Percentiles rank a stretch among this genome's conserved stretches.
phyloP scores from a whole-genome alignment of 306 rosid species.

The Ormosia semicastrata region DNA sequence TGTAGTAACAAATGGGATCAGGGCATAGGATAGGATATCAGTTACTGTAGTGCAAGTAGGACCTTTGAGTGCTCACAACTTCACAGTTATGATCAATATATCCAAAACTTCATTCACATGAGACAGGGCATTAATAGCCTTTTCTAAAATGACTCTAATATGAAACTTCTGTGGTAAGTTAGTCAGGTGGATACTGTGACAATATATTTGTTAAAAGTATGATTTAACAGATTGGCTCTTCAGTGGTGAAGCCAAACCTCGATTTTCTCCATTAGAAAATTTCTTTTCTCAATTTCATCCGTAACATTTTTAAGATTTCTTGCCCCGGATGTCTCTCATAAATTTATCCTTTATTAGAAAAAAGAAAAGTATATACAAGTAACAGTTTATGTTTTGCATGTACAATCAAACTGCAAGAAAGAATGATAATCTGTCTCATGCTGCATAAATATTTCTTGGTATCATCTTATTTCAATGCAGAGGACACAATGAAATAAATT shows the following conservation, averaged over 20 bases:
- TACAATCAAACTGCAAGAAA: conserved; percentile 17
- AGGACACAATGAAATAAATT: neutral
- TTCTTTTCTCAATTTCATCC: neutral
- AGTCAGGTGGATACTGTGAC: neutral
- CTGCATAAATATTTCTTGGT: neutral
- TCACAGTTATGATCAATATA: no score
- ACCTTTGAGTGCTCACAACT: neutral
- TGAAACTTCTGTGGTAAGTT: neutral
- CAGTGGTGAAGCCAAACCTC: neutral
- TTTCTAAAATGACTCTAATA: neutral
- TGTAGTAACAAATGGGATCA: neutral
- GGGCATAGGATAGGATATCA: neutral
- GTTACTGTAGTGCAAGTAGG: neutral
- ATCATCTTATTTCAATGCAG: conserved; percentile 5
- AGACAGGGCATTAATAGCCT: neutral
- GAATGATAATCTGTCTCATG: neutral
- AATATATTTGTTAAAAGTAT: neutral
- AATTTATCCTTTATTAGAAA: neutral
- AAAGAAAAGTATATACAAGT: neutral
- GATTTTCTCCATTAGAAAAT: neutral
- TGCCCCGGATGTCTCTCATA: neutral
- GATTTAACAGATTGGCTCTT: neutral
- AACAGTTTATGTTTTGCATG: neutral
- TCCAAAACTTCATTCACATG: neutral
- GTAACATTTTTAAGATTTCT: neutral